Evolutionary conservation across 2,329 filamentous ascomycete species (phyloP), one percentile per base, ranked within the genome.

Genomic region (Epichloe sibirici): DNA sequence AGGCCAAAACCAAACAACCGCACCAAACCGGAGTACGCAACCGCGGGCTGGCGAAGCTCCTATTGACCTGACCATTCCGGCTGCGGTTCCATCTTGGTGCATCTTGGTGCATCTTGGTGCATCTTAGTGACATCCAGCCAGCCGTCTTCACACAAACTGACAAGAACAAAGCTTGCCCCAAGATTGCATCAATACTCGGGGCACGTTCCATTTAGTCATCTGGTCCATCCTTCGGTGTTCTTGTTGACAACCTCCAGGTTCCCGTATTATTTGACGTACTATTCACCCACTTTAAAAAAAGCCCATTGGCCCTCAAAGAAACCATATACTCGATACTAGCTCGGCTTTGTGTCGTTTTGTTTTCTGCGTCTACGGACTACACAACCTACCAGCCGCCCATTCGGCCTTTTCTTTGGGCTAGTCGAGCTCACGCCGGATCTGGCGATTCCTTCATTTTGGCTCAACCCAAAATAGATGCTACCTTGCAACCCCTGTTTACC

Each of bases 1-100:
- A 23, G n/a, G 49, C 34, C 46, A 48, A 48, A 25, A 49, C 38
- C 17, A 42, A 44, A 45, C 44, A 46, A 46, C 50, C 34, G 28
- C 25, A 34, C 44, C 13, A 47, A n/a, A 38, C 49, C 17, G 39
- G 28, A 39, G 28, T 25, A 48, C 45, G 40, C 45, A 49, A 49
- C 23, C 45, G 45, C 21, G 31, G 39, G 21, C 45, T 45, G 34
- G 21, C 35, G 7, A 51, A 25, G 17, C 49, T 31, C 45, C 45
- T 38, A 23, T 9, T 8, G 25, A 40, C 28, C 48, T 44, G 40
- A 25, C 17, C 39, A 21, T 21, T 43, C 15, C 37, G 8, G 15
- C 13, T 38, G 31, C 31, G 34, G 23, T 39, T 31, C 42, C 40
- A 31, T 9, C 28, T 31, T 31, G 28, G 28, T 9, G 9, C 17